Percentiles rank a stretch among this genome's conserved stretches.
These are phyloP conservation scores for Podila epigama DNA, from an alignment of 192 early-diverging fungal genomes.

Conservation along the genomic window DNA sequence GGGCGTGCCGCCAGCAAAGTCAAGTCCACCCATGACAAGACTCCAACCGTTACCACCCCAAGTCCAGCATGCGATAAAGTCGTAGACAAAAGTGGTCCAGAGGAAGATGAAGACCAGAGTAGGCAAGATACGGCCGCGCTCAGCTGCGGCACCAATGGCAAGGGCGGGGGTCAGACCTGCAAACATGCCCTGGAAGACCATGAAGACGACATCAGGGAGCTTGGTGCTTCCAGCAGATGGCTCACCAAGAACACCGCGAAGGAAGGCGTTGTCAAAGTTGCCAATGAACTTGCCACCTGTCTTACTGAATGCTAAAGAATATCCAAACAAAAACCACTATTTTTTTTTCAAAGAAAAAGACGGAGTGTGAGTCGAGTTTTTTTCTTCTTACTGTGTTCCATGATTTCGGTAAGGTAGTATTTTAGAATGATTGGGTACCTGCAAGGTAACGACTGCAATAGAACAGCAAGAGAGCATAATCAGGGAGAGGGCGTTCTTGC, in stretches of 20 bases:
- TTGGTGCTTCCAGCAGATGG: constrained; percentile 65
- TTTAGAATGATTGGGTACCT: constrained; percentile 48
- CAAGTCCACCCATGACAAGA: constrained; percentile 79
- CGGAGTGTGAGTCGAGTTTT: background rate
- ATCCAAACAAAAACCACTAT: constrained; percentile 92
- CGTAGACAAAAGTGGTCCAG: constrained; percentile 94
- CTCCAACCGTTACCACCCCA: constrained; percentile 92
- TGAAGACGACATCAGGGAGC: constrained; percentile 81
- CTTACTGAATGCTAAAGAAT: constrained; percentile 85
- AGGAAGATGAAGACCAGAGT: constrained; percentile 90
- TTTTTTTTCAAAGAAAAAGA: background rate
- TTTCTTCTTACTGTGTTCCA: background rate
- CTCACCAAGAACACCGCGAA: constrained; percentile 57
- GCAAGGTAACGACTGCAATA: constrained; percentile 86
- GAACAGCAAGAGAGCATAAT: constrained; percentile 85
- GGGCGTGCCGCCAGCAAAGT: constrained; percentile 97
- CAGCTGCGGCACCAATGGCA: constrained; percentile 89
- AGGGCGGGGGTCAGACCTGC: constrained; percentile 91
- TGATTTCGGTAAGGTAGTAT: background rate
- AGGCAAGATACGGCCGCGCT: constrained; percentile 86
- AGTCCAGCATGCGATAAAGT: constrained; percentile 95
- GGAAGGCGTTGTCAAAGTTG: constrained; percentile 77
- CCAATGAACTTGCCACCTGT: constrained; percentile 78
- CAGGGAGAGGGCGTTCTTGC: constrained; percentile 92
- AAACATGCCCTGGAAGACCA: constrained; percentile 92